These are phyloP conservation scores for Rugosomyces carneus DNA, from an alignment of 1,284 basidiomycete species.

Conservation along the genomic window DNA sequence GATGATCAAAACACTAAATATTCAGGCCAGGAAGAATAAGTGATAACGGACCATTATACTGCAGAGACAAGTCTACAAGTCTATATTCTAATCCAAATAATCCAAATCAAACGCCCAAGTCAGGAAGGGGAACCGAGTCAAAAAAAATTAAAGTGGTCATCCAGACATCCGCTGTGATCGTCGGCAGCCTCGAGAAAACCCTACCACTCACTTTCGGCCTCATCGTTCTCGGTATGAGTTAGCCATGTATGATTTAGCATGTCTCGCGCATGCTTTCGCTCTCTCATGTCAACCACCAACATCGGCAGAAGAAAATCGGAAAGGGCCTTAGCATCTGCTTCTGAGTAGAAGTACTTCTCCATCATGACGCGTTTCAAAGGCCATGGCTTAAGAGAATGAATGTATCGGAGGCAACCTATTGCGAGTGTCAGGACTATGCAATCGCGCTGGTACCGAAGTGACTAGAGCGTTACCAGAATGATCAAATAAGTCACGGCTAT, in stretches of 20 bases:
- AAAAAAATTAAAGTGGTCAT: background rate
- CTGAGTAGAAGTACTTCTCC: slow-evolving; percentile 76
- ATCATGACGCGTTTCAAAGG: slow-evolving; percentile 76
- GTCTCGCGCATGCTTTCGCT: slow-evolving; percentile 67
- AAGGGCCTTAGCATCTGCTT: slow-evolving; percentile 50
- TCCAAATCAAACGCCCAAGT: no score
- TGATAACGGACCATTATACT: no score
- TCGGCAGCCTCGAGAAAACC: no score
- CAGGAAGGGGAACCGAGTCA: no score
- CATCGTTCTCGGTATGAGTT: slow-evolving; percentile 40
- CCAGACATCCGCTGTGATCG: background rate
- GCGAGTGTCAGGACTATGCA: no score
- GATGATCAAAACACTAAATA: no score
- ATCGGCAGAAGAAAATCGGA: slow-evolving; percentile 78
- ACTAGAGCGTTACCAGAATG: slow-evolving; percentile 52
- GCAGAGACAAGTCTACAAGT: no score
- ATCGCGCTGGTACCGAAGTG: no score
- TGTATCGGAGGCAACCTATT: slow-evolving; percentile 66
- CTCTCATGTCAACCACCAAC: slow-evolving; percentile 66
- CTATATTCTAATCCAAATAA: no score
- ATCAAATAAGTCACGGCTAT: slow-evolving; percentile 81
- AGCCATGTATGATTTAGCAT: slow-evolving; percentile 75
- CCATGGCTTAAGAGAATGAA: slow-evolving; percentile 78
- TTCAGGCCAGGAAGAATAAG: no score
- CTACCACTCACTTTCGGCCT: slow-evolving; percentile 43